Evolutionary conservation across 495 filamentous ascomycete species (phyloP).

Genomic region (Penicillium waksmanii): DNA sequence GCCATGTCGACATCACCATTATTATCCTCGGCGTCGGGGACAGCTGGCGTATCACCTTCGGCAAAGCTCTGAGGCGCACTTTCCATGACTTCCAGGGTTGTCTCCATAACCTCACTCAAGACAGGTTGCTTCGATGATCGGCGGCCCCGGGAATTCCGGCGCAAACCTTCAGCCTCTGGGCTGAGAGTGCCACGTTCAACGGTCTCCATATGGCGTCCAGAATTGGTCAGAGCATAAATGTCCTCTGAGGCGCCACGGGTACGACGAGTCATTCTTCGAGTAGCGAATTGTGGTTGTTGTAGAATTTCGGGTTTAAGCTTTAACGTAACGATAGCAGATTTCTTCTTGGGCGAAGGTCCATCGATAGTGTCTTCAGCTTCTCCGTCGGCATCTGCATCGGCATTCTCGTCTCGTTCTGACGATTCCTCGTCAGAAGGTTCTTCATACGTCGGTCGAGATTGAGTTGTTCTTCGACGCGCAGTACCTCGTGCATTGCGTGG

Average conservation of each 20-base stretch:
- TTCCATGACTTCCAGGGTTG: constrained; percentile 46
- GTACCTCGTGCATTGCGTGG: constrained; percentile 71
- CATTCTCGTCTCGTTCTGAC: constrained; percentile 29
- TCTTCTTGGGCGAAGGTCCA: constrained; percentile 33
- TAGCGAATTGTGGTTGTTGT: constrained; percentile 29
- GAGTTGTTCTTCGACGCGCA: constrained; percentile 64
- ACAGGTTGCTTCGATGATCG: constrained; percentile 57
- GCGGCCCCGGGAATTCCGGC: constrained; percentile 57
- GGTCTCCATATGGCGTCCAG: constrained; percentile 70
- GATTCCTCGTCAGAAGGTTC: constrained; percentile 27
- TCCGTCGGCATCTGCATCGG: constrained; percentile 34
- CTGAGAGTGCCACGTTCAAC: constrained; percentile 64
- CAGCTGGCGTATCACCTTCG: constrained; percentile 34
- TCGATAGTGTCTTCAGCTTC: constrained; percentile 43
- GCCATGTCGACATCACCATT: constrained; percentile 47
- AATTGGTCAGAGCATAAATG: constrained; percentile 70
- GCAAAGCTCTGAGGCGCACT: constrained; percentile 42
- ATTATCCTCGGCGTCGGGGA: constrained; percentile 21
- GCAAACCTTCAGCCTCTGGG: constrained; percentile 58
- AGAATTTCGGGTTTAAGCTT: constrained; percentile 43
- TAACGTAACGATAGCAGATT: constrained; percentile 41
- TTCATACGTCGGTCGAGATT: constrained; percentile 48
- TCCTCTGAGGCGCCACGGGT: constrained; percentile 62
- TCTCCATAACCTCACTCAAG: constrained; percentile 54
- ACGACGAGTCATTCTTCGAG: constrained; percentile 61